Conservation (phyloP, 1,284 basidiomycete species). For the Puccinia brachypodii region DNA sequence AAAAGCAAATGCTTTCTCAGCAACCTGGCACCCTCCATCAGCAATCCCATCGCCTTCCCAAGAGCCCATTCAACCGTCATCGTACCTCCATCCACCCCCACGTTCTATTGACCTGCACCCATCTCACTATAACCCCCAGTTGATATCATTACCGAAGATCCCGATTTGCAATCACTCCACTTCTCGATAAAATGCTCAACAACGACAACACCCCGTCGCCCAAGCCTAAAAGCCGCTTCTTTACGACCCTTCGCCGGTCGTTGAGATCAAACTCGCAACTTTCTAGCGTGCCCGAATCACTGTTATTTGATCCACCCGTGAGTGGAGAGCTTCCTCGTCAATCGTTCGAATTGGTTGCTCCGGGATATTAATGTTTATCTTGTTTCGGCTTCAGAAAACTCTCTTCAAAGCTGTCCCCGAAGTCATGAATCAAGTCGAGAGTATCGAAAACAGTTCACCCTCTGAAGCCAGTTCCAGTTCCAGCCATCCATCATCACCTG, state of each 20-base stretch:
- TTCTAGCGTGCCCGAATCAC: neutral
- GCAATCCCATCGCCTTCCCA: neutral
- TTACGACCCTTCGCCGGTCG: neutral
- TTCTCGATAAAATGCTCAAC: neutral
- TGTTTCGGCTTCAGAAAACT: neutral
- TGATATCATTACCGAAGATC: too few relatives aligned
- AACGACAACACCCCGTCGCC: neutral
- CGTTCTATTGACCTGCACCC: neutral
- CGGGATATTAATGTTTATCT: neutral
- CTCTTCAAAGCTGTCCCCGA: neutral
- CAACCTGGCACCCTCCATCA: neutral
- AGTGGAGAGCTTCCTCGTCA: neutral
- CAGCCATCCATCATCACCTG: constrained; percentile 19
- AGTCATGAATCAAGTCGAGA: neutral
- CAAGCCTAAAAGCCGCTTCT: neutral
- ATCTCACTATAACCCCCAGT: neutral
- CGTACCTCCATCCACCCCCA: neutral
- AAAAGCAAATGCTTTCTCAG: neutral
- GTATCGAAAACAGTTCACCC: neutral
- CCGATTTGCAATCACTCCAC: too few relatives aligned
- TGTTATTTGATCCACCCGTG: constrained; percentile 20
- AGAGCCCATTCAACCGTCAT: neutral
- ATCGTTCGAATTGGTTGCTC: neutral
- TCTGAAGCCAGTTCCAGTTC: neutral
- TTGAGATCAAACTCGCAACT: constrained; percentile 3